Evolutionary conservation across 1,139 yeast species (phyloP).

Genomic region (Yamadazyma dendronema): DNA sequence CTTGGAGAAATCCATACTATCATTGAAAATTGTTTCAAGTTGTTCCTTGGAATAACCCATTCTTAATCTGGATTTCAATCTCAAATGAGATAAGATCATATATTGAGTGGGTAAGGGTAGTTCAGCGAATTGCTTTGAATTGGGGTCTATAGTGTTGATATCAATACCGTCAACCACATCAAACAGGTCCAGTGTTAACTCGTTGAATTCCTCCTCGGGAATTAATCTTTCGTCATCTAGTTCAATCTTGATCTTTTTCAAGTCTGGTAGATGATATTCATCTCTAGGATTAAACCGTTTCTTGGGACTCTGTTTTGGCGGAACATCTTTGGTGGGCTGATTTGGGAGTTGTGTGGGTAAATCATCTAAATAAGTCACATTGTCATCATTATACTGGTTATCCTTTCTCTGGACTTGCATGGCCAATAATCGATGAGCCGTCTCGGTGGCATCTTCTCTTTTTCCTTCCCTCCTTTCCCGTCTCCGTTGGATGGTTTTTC

Average conservation of each 20-base stretch:
- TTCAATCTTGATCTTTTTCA: conserved; percentile 38
- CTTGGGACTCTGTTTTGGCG: conserved; percentile 3
- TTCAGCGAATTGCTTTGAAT: conserved; percentile 59
- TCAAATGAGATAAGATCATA: conserved; percentile 76
- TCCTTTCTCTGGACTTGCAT: conserved; percentile 66
- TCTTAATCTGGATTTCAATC: conserved; percentile 83
- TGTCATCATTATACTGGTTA: conserved; percentile 29
- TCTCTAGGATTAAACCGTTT: conserved; percentile 48
- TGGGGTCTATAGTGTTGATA: conserved; percentile 67
- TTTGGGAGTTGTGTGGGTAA: conserved; percentile 29
- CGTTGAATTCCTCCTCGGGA: conserved; percentile 68
- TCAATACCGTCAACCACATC: conserved; percentile 73
- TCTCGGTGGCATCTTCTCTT: conserved; percentile 63
- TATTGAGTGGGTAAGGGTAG: conserved; percentile 84
- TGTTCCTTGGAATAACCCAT: conserved; percentile 94
- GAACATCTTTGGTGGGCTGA: conserved; percentile 1
- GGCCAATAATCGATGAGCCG: conserved; percentile 81
- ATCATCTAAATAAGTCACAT: conserved; percentile 38
- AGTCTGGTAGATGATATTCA: conserved; percentile 81
- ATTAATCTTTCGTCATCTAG: conserved; percentile 68
- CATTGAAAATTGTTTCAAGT: conserved; percentile 73
- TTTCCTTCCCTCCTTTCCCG: conserved; percentile 74
- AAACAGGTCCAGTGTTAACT: conserved; percentile 56
- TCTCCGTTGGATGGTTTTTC: conserved; percentile 69
- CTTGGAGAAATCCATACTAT: conserved; percentile 84